Percentiles rank a stretch among this genome's conserved stretches.
Evolutionary conservation across 2,329 filamentous ascomycete genomes (phyloP).

Genomic region (Phaeoacremonium minimum): DNA sequence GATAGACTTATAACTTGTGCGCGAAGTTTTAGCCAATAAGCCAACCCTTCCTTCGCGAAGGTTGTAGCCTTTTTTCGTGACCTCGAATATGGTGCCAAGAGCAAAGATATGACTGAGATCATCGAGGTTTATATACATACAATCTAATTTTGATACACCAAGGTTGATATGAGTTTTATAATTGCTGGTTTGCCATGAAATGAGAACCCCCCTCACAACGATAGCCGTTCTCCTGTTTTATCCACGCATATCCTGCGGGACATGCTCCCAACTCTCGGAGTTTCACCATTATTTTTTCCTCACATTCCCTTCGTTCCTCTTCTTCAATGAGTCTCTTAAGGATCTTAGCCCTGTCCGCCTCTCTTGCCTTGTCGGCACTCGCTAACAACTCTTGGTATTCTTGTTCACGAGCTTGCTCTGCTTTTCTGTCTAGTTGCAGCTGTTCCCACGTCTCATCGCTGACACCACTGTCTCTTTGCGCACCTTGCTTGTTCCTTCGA

Average conservation of each 20-base stretch:
- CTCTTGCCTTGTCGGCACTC: constrained; percentile 18
- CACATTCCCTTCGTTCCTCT: constrained; percentile 28
- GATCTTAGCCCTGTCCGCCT: constrained; percentile 28
- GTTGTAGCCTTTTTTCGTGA: too few species aligned
- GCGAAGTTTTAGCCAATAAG: too few species aligned
- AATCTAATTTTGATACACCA: too few species aligned
- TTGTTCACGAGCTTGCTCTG: constrained; percentile 29
- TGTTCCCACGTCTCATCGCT: constrained; percentile 58
- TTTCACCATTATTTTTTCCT: constrained; percentile 33
- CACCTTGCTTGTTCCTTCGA: constrained; percentile 1
- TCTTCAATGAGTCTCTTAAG: constrained; percentile 29
- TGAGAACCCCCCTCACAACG: constrained; percentile 59
- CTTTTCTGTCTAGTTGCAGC: constrained; percentile 44
- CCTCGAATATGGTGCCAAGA: too few species aligned
- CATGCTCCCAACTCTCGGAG: constrained; percentile 52
- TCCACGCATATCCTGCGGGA: constrained; percentile 54
- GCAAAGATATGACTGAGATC: too few species aligned
- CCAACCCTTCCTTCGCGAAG: too few species aligned
- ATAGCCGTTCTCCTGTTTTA: constrained; percentile 55
- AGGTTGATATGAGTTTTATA: too few species aligned
- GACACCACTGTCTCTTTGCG: constrained; percentile 50
- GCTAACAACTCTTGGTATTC: constrained; percentile 28
- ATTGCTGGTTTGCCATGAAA: too few species aligned
- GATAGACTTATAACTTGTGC: too few species aligned
- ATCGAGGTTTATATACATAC: too few species aligned